Percentiles rank a stretch among this genome's conserved stretches.
phyloP scores from a whole-genome alignment of 768 basidiomycete species.

The Pleurotus cornucopiae region DNA sequence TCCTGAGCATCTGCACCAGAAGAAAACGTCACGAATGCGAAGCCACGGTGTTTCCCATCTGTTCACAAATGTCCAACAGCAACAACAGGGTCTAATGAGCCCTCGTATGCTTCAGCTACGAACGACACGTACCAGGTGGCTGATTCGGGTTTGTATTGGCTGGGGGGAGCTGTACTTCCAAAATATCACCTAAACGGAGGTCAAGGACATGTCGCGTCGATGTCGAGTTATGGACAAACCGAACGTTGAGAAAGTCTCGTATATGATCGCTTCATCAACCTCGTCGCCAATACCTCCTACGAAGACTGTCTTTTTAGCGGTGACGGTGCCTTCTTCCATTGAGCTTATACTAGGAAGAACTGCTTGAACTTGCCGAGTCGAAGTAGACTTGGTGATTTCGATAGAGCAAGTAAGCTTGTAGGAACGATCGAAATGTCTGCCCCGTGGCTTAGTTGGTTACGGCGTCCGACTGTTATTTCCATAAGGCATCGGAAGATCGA shows the following conservation, averaged over 20 bases:
- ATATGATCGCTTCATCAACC: constrained; percentile 71
- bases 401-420: not conserved
- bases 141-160: constrained; percentile 68
- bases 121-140: constrained; percentile 46
- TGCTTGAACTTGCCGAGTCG: not conserved
- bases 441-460: constrained; percentile 10
- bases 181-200: constrained; percentile 69
- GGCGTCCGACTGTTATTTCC: constrained; percentile 8
- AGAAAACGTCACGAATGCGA: constrained; percentile 87
- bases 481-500: constrained; percentile 6
- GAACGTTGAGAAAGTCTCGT: constrained; percentile 83
- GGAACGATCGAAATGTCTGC: not conserved
- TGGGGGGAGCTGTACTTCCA: constrained; percentile 86
- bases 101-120: not conserved
- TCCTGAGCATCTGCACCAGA: constrained; percentile 85
- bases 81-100: not conserved
- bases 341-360: not conserved
- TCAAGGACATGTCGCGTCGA: constrained; percentile 7
- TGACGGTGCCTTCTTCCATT: constrained; percentile 77
- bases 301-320: constrained; percentile 82
- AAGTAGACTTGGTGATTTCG: not conserved
- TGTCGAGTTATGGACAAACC: constrained; percentile 43
- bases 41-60: constrained; percentile 88
- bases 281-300: constrained; percentile 82
- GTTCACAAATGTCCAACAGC: constrained; percentile 2